Base-by-base conservation (phyloP, 805 yeast genomes). In the Saturnispora dispora region DNA sequence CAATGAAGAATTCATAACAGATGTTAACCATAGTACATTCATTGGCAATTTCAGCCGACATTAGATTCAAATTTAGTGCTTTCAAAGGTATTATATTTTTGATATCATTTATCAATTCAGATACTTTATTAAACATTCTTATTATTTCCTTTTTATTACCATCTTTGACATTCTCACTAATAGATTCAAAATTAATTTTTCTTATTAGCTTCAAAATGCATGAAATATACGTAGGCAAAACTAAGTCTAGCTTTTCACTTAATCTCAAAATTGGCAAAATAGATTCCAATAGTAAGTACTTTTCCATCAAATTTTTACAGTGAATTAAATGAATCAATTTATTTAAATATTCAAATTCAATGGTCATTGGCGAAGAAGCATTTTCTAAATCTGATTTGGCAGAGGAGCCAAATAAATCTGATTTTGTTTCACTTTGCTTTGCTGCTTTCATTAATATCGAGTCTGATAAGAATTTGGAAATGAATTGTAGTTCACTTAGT, bases 1-100 rank as follows among this genome's bases (percentile, higher is more conserved):
- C 95, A 36, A 87, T 90, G 65, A 84, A 88, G 61, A 88, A 82
- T 68, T 93, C 99, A 67, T 87, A 87, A 15, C 91, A 73, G 30
- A 88, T 81, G 53, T 85, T 88, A 52, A 82, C 83, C 37, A 82
- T 71, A 17, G 75, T 71, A 27, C 84, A 71, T 64, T 86, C 91
- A 63, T 93, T 96, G 0, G 97, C 91, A 3, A 87, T 66, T 15
- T 79, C 69, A 0, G 95, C 96, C 37, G 83, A 76, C 47, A 80
- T 73, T 50, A 88, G 70, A 62, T 85, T 78, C 41, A 82, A 61
- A 60, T 77, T 71, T 53, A 85, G 53, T 20, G 65, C 55, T 13
- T 60, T 53, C 15, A 57, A 53, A n/a, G 67, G 61, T 23, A 51
- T 70, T 69, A 54, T 65, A 51, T 53, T 51, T n/a, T 56, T 79